A percentile compares a stretch with the other conserved stretches of the same genome.
These are phyloP conservation scores for Populus hybrid DNA, from an alignment of 441 rosid genomes.

Conservation along the genomic window DNA sequence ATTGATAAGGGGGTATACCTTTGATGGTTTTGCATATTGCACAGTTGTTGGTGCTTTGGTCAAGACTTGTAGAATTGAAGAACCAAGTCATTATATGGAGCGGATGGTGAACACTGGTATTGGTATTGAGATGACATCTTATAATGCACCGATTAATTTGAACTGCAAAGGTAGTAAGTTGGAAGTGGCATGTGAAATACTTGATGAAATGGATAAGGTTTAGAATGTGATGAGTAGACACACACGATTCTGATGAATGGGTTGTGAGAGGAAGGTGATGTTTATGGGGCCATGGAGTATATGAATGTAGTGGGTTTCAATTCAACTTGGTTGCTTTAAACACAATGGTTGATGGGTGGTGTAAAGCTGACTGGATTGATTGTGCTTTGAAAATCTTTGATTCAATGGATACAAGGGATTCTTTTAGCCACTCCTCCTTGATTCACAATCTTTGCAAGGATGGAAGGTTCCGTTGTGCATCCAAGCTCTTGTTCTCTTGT, in stretches of 20 bases:
- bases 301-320: conserved; percentile 48
- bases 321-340: conserved; percentile 54
- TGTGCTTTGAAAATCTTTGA: conserved; percentile 50
- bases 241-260: conserved; percentile 69
- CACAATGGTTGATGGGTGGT: conserved; percentile 56
- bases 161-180: conserved; percentile 55
- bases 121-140: conserved; percentile 61
- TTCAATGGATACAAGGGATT: conserved; percentile 63
- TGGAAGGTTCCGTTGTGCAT: conserved; percentile 53
- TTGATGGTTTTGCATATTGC: conserved; percentile 72
- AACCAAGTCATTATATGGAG: conserved; percentile 47
- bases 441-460: conserved; percentile 78
- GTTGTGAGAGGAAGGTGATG: conserved; percentile 55
- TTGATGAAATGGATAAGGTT: conserved; percentile 59
- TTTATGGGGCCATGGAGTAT: conserved; percentile 49
- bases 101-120: conserved; percentile 49
- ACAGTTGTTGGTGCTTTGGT: conserved; percentile 54
- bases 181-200: conserved; percentile 45
- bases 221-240: conserved; percentile 66
- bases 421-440: conserved; percentile 65
- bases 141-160: conserved; percentile 62
- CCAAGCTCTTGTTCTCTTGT: conserved; percentile 60
- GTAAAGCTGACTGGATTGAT: conserved; percentile 58
- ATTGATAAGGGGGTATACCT: conserved; percentile 62
- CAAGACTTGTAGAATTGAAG: conserved; percentile 49